A percentile compares a stretch with the other conserved stretches of the same genome.
phyloP scores from a whole-genome alignment of 331 rosid genomes.

The Phaseolus coccineus region DNA sequence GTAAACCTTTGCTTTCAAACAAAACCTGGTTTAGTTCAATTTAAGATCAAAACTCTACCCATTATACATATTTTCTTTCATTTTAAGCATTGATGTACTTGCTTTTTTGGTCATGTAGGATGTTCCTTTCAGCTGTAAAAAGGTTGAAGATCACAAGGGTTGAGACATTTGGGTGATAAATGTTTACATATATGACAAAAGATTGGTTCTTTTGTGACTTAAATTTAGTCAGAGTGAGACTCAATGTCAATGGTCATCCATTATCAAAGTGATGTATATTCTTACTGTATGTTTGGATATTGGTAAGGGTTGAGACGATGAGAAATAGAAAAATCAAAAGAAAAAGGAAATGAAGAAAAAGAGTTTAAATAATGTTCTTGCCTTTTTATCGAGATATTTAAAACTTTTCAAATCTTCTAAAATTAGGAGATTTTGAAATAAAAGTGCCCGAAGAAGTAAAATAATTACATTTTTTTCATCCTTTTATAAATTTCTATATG shows the following conservation, averaged over 20 bases:
- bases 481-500: not conserved
- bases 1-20: no score
- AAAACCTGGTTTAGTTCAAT: no score
- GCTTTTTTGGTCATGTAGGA: slow-evolving; percentile 48
- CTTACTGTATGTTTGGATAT: slow-evolving; percentile 22
- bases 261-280: slow-evolving; percentile 5
- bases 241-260: slow-evolving; percentile 28
- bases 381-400: not conserved
- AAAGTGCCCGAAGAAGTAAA: not conserved
- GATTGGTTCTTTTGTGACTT: not conserved
- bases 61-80: not conserved
- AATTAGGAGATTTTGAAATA: slow-evolving; percentile 18
- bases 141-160: slow-evolving; percentile 83
- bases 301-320: slow-evolving; percentile 2
- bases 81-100: slow-evolving; percentile 19
- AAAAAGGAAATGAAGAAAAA: not conserved
- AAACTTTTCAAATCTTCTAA: not conserved
- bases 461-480: not conserved
- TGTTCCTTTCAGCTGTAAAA: slow-evolving; percentile 71
- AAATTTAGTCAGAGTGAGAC: slow-evolving; percentile 33
- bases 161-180: slow-evolving; percentile 53
- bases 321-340: not conserved
- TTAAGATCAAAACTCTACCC: no score
- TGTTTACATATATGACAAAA: not conserved
- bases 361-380: not conserved